Evolutionary conservation across 805 yeast genomes (phyloP).

Genomic region (Yarrowia sp.): DNA sequence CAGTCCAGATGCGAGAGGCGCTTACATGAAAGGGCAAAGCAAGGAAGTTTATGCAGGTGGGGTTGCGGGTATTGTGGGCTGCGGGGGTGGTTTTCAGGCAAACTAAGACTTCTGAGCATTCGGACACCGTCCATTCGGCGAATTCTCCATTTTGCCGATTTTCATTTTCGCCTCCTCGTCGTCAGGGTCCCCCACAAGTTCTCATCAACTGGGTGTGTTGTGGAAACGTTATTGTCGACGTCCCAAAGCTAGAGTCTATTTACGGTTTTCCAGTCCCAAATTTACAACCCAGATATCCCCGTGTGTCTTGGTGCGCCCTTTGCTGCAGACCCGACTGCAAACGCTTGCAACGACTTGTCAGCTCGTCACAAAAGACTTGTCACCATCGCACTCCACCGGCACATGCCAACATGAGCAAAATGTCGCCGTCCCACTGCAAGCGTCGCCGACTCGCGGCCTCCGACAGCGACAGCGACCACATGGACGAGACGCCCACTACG

Average conservation of each 20-base stretch:
- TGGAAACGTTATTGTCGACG: not conserved
- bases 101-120: too few relatives aligned
- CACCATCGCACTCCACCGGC: too few relatives aligned
- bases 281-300: conserved; percentile 23
- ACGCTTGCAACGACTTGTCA: too few relatives aligned
- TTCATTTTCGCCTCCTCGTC: not conserved
- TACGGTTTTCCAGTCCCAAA: conserved; percentile 23
- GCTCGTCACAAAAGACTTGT: too few relatives aligned
- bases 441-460: conserved; percentile 14
- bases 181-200: conserved; percentile 9
- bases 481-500: conserved; percentile 16
- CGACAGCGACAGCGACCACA: conserved; percentile 20
- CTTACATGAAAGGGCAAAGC: conserved; percentile 17
- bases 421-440: conserved; percentile 13
- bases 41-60: conserved; percentile 21
- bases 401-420: too few relatives aligned
- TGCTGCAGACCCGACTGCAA: too few relatives aligned
- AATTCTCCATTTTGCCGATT: too few relatives aligned
- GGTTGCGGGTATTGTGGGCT: too few relatives aligned
- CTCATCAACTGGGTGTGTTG: conserved; percentile 5
- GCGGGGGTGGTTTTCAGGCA: too few relatives aligned
- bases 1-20: conserved; percentile 23
- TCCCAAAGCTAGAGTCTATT: conserved; percentile 7
- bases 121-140: too few relatives aligned
- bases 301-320: conserved; percentile 17